These are phyloP conservation scores for Lepiota brunneoincarnata DNA, from an alignment of 768 basidiomycete genomes.

Conservation along the genomic window DNA sequence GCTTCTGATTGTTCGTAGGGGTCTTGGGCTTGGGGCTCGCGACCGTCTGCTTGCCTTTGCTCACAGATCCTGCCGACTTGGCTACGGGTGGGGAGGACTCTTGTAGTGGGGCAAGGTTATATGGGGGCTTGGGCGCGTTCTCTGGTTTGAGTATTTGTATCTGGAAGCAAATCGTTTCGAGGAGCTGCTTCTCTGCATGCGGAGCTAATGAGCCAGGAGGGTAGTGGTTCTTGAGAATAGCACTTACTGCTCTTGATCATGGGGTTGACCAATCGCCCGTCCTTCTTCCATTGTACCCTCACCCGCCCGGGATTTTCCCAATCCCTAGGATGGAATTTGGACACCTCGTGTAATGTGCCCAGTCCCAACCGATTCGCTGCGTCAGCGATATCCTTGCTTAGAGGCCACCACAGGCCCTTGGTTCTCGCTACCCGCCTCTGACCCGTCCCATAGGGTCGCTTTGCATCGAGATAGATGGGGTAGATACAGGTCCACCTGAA, in stretches of 20 bases:
- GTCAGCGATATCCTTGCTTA: slow-evolving; percentile 89
- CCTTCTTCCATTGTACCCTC: slow-evolving; percentile 89
- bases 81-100: slow-evolving; percentile 12
- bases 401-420: slow-evolving; percentile 91
- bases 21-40: slow-evolving; percentile 20
- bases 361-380: slow-evolving; percentile 77
- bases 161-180: slow-evolving; percentile 71
- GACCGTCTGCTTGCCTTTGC: slow-evolving; percentile 52
- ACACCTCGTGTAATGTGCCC: slow-evolving; percentile 82
- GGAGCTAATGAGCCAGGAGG: not conserved
- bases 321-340: slow-evolving; percentile 90
- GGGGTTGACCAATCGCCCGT: slow-evolving; percentile 62
- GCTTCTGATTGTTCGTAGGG: slow-evolving; percentile 17
- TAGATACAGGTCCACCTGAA: slow-evolving; percentile 93
- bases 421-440: slow-evolving; percentile 77
- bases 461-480: slow-evolving; percentile 96
- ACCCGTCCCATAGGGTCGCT: slow-evolving; percentile 81
- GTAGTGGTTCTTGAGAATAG: not conserved
- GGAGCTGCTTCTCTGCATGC: slow-evolving; percentile 68
- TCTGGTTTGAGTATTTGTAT: slow-evolving; percentile 76
- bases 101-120: slow-evolving; percentile 27
- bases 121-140: slow-evolving; percentile 63
- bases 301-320: slow-evolving; percentile 99
- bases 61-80: slow-evolving; percentile 4
- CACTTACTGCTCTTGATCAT: slow-evolving; percentile 74